phyloP scores from a whole-genome alignment of 179 eudicot species.

The Heliamphora pulchella region DNA sequence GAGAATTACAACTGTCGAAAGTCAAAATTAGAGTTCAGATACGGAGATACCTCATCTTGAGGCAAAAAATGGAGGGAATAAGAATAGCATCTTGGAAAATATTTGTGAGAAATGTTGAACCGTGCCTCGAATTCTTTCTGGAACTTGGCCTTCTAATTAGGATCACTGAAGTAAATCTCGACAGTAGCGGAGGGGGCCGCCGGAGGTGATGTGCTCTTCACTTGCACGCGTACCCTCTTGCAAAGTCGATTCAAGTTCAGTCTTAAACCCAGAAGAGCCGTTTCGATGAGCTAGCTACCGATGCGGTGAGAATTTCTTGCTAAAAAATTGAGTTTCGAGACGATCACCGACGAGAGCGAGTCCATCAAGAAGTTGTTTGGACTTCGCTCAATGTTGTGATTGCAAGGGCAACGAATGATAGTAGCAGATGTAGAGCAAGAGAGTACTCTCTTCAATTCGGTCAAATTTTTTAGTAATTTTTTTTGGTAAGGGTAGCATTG shows the following conservation, averaged over 20 bases:
- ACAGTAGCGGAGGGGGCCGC: conserved; percentile 13
- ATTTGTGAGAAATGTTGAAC: conserved; percentile 73
- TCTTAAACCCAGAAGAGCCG: neutral
- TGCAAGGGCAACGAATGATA: neutral
- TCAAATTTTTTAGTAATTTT: no score
- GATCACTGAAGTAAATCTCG: conserved; percentile 57
- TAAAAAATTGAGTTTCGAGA: conserved; percentile 25
- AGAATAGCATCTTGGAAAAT: conserved; percentile 49
- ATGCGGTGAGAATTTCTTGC: conserved; percentile 4
- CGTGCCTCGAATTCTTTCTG: conserved; percentile 61
- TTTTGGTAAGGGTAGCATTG: no score
- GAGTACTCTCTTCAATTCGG: no score
- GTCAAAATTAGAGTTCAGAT: no score
- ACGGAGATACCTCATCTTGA: conserved; percentile 57
- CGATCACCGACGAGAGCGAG: conserved; percentile 47
- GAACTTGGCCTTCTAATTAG: conserved; percentile 67
- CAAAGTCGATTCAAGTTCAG: neutral
- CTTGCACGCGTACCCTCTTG: neutral
- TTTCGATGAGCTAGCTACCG: neutral
- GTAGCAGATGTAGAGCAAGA: neutral
- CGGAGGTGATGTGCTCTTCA: conserved; percentile 2
- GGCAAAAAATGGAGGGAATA: conserved; percentile 86
- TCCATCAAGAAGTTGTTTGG: conserved; percentile 28
- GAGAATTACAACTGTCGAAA: no score
- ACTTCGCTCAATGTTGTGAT: neutral